Evolutionary conservation across 2,329 filamentous ascomycete genomes (phyloP), one percentile per base, ranked within the genome.

Genomic region (Microsporum audouinii): DNA sequence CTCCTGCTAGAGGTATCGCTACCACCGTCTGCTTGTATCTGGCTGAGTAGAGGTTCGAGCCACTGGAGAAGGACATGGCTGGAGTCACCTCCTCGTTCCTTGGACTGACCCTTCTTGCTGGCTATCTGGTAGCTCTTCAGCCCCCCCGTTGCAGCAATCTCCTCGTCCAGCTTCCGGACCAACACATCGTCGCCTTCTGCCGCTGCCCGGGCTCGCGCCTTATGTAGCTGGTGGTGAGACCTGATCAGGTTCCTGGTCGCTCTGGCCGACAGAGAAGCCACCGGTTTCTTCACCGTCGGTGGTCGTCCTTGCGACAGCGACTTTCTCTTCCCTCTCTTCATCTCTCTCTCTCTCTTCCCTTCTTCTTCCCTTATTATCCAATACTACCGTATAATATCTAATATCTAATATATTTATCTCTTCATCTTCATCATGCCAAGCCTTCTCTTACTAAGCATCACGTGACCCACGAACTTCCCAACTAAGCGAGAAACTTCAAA

Each of bases 21-120:
- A 2, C 8, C 43, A 38, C 10, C 31, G 2, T 29, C 23, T 12
- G 5, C 60, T 38, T 38, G 67, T 62, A 68, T 66, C 61, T 58
- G 59, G 27, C 59, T 61, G 17, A 75, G 59, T 34, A 67, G 65
- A 0, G 72, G 70, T 45, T 65, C 65, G 34, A 87, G 73, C 84
- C 84, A 87, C 62, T 83, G 75, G 49, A 86, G 73, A 2, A 87
- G 73, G 4, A 84, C 70, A 60, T 78, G 80, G 63, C 82, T 84
- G 1, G 83, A 84, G 69, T 87, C 84, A n/a, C 84, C 84, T 38
- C 84, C 84, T 8, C 84, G 79, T 43, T 81, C 78, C 36, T 75
- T 75, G 2, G 82, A 81, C 68, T 87, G 84, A 0, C 84, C 84
- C 57, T 81, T 78, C 63, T 82, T 83, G 72, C 83, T 85, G 55